Conservation (phyloP, 2,329 filamentous ascomycete genomes). For the Fusarium compactum region DNA sequence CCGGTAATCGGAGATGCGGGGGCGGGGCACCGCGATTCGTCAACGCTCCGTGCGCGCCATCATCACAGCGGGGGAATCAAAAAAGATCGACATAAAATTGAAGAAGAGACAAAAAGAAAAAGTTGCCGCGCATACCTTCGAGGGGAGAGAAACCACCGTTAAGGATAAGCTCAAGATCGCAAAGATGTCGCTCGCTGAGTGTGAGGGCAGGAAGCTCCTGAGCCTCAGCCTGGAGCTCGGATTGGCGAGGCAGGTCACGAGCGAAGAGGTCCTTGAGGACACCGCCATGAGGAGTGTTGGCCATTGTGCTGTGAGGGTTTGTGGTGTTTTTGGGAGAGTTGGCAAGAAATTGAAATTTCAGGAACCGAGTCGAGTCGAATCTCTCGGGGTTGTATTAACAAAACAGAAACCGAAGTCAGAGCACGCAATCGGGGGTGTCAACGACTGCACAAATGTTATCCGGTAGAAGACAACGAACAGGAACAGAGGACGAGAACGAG, state of each 20-base stretch:
- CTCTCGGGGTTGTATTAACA: slow-evolving; percentile 21
- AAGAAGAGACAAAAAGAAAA: neutral
- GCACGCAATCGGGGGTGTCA: slow-evolving; percentile 52
- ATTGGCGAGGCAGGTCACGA: slow-evolving; percentile 86
- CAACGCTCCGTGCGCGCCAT: slow-evolving; percentile 33
- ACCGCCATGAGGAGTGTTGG: slow-evolving; percentile 85
- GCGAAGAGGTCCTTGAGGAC: slow-evolving; percentile 98
- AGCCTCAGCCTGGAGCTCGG: slow-evolving; percentile 83
- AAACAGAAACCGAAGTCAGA: slow-evolving; percentile 32
- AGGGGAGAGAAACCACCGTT: slow-evolving; percentile 98
- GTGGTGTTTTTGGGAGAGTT: slow-evolving; percentile 9
- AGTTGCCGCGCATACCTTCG: slow-evolving; percentile 75
- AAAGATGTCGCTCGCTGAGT: slow-evolving; percentile 93
- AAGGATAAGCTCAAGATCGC: slow-evolving; percentile 96
- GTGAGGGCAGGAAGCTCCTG: slow-evolving; percentile 87
- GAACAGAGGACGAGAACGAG: slow-evolving; percentile 21
- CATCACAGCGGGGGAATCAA: slow-evolving; percentile 22
- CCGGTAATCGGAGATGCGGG: slow-evolving; percentile 39
- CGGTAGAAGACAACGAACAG: slow-evolving; percentile 18
- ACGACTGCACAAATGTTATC: slow-evolving; percentile 38
- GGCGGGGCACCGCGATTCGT: slow-evolving; percentile 36
- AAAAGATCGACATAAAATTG: neutral
- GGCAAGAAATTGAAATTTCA: slow-evolving; percentile 11
- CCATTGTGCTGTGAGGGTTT: slow-evolving; percentile 61
- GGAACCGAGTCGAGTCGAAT: slow-evolving; percentile 23